Base-by-base conservation (phyloP, 306 rosid genomes). In the Cucumis cinereus region DNA sequence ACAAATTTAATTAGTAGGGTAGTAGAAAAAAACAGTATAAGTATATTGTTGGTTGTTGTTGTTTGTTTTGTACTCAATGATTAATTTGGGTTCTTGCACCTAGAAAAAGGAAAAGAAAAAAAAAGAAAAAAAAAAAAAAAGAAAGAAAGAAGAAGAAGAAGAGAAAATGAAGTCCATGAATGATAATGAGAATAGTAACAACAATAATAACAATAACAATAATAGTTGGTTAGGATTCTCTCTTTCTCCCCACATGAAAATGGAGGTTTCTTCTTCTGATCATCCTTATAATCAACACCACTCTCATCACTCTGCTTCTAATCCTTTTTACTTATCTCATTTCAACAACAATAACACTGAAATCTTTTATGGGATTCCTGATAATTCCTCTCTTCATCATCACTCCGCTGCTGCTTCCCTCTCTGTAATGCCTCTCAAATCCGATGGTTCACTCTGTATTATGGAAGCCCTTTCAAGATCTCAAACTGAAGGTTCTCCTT, bases 141-240 rank as follows among this genome's bases (percentile, higher is more conserved):
- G n/a, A n/a, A n/a, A n/a, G n/a, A n/a, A n/a, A n/a, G n/a, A n/a
- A 6, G 52, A 59, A 38, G 24, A 17, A 8, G 16, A 68, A 17
- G 11, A 52, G 82, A 79, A 81, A 81, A 91, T 91, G 97, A 90
- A 88, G 88, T 22, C 90, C 60, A 88, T 88, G 85, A 84, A 83
- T 78, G 93, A 88, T 78, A 83, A 73, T 38, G 79, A 78, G 64
- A 81, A 50, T 59, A 73, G 41, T 53, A 80, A 40, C 77, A 79
- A 77, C 60, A 83, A 50, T 59, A 73, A 52, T 47, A 80, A 58
- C 77, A 79, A 85, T 41, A 59, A 10, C 15, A 63, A 35, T 76
- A 87, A 72, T 55, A 84, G 86, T 93, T 95, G 99, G 97, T 85
- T 94, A 80, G 99, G 93, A 19, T 92, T 94, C 60, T 94, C 97